Evolutionary conservation across 768 basidiomycete species (phyloP).

Genomic region (Pleurotus ostreatus): DNA sequence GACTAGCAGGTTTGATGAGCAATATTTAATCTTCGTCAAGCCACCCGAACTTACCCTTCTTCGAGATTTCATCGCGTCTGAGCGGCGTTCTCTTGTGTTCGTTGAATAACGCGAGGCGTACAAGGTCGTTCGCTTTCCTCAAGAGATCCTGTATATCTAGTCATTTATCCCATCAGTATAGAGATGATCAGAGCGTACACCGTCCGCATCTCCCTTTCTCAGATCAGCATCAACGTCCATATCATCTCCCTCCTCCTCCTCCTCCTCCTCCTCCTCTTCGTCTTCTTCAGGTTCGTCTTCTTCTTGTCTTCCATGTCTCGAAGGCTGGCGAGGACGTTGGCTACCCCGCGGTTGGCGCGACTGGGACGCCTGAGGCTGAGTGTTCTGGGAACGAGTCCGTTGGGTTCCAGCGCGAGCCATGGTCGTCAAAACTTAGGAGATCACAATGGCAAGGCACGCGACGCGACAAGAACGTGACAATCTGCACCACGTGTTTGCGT

Average conservation of each 20-base stretch:
- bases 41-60: constrained; percentile 53
- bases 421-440: neutral
- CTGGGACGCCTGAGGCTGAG: neutral
- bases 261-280: constrained; percentile 31
- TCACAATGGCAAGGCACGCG: neutral
- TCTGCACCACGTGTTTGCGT: neutral
- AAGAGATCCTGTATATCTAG: constrained; percentile 45
- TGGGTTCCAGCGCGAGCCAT: neutral
- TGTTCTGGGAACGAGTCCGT: neutral
- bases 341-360: neutral
- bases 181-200: neutral
- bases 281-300: constrained; percentile 16
- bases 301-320: constrained; percentile 22
- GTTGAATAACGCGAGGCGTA: constrained; percentile 76
- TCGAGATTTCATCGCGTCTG: constrained; percentile 80
- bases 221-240: constrained; percentile 25
- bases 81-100: constrained; percentile 69
- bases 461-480: neutral
- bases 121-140: constrained; percentile 68
- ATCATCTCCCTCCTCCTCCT: constrained; percentile 32
- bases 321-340: neutral
- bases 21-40: neutral
- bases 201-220: constrained; percentile 18
- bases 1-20: constrained; percentile 17
- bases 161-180: neutral